Evolutionary conservation across 306 rosid species (phyloP), one percentile per base, ranked within the genome.

Genomic region (Rosa multiflora): DNA sequence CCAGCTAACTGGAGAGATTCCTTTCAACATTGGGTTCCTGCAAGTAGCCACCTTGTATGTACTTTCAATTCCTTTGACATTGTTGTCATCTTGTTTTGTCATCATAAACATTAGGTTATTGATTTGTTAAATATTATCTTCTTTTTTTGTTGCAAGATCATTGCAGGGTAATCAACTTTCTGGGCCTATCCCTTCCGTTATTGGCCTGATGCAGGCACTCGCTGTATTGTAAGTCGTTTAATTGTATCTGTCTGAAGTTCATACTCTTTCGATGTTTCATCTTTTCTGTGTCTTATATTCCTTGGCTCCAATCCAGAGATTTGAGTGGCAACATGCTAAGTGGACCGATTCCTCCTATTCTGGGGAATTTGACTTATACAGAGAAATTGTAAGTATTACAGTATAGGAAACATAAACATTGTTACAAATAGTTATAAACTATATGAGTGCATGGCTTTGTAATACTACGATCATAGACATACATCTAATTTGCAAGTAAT

Each of bases 121-220:
- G 62, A 17, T 79, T 21, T 74, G 10, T 75, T 44, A 72, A 70
- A 58, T 80, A 37, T 29, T 76, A 77, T 70, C 70, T 15, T 39
- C 8, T 82, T 76, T 76, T 32, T 63, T 82, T 21, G 62, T 76
- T 43, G 55, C 83, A 73, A 96, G 99, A 83, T 96, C 99, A 51
- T 79, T 96, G 81, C 99, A 96, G 86, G 96, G 97, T 35, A 96
- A 96, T 80, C 85, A 73, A 86, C 96, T 96, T 52, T 89, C 97
- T 8, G 99, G 99, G 23, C 80, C 69, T 56, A 91, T 96, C 61
- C 99, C 99, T 51, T 83, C 98, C 0, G 99, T 96, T 78, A 86
- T 93, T 4, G 99, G 99, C 67, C 88, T 96, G 86, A 96, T 96
- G 99, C 99, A 96, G 86, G 99, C 98, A 69, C 98, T 96, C 23